phyloP scores from a whole-genome alignment of 306 rosid genomes.

The Fagus crenata region DNA sequence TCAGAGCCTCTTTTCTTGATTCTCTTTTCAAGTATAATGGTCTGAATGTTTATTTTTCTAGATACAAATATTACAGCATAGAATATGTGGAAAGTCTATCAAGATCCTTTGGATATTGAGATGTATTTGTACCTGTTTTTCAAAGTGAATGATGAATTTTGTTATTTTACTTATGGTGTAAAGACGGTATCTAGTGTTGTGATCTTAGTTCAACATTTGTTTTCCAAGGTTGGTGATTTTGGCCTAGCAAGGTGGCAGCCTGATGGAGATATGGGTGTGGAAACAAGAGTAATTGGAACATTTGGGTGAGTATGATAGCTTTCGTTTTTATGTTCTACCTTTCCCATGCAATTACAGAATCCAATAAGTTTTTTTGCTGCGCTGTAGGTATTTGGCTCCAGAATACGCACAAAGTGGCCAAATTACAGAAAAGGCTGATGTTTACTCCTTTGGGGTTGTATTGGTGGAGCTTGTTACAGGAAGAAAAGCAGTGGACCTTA shows the following conservation, averaged over 20 bases:
- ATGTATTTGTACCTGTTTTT: slow-evolving; percentile 11
- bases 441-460: slow-evolving; percentile 95
- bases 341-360: slow-evolving; percentile 17
- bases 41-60: background rate
- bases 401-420: slow-evolving; percentile 99
- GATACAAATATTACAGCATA: background rate
- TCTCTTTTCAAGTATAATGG: background rate
- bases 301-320: slow-evolving; percentile 63
- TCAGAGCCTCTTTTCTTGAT: background rate
- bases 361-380: slow-evolving; percentile 15
- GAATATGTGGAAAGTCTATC: background rate
- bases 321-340: slow-evolving; percentile 8
- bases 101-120: background rate
- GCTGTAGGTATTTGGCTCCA: slow-evolving; percentile 89
- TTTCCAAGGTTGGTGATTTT: slow-evolving; percentile 88
- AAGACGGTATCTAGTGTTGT: slow-evolving; percentile 12
- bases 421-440: slow-evolving; percentile 97
- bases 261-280: slow-evolving; percentile 93
- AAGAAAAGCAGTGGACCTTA: slow-evolving; percentile 95
- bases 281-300: slow-evolving; percentile 96
- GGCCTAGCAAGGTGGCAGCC: slow-evolving; percentile 99
- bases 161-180: background rate
- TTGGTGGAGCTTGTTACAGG: slow-evolving; percentile 92
- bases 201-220: slow-evolving; percentile 24
- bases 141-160: slow-evolving; percentile 24